These are phyloP conservation scores for Colletotrichum salicis DNA, from an alignment of 2,329 filamentous ascomycete genomes.

Conservation along the genomic window DNA sequence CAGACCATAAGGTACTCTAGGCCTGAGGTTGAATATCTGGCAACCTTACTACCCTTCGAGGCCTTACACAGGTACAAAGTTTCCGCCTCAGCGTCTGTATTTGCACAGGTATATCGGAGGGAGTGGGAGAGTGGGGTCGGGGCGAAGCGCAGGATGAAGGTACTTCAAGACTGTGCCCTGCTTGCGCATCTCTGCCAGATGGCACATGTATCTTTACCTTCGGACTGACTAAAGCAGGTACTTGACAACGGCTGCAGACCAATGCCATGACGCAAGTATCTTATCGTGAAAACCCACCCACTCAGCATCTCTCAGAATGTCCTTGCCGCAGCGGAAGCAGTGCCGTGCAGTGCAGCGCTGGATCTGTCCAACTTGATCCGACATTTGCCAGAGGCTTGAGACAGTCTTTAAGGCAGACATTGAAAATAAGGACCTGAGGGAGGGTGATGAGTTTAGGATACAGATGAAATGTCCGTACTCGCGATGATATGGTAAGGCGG, in stretches of 20 bases:
- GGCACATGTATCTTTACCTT: constrained; percentile 14
- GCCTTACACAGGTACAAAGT: not conserved
- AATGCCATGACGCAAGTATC: not conserved
- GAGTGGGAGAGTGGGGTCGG: constrained; percentile 9
- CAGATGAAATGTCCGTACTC: not conserved
- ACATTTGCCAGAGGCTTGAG: not conserved
- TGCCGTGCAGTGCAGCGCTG: constrained; percentile 12
- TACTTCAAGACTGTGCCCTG: not conserved
- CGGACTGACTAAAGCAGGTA: constrained; percentile 19
- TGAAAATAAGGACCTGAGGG: not conserved
- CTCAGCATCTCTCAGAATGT: not conserved
- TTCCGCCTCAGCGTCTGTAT: not conserved
- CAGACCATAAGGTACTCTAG: not conserved
- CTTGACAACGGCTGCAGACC: not conserved
- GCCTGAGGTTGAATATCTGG: not conserved
- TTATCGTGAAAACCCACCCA: not conserved
- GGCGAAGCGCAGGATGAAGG: constrained; percentile 1
- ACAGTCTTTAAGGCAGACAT: not conserved
- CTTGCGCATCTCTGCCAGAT: not conserved
- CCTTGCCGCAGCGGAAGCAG: constrained; percentile 14
- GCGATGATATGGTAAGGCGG: not conserved
- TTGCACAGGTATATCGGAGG: not conserved
- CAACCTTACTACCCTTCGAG: too few relatives aligned
- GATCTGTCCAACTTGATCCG: not conserved
- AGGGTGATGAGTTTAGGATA: not conserved